phyloP scores from a whole-genome alignment of 306 rosid genomes.

The Adenanthera pavonina region DNA sequence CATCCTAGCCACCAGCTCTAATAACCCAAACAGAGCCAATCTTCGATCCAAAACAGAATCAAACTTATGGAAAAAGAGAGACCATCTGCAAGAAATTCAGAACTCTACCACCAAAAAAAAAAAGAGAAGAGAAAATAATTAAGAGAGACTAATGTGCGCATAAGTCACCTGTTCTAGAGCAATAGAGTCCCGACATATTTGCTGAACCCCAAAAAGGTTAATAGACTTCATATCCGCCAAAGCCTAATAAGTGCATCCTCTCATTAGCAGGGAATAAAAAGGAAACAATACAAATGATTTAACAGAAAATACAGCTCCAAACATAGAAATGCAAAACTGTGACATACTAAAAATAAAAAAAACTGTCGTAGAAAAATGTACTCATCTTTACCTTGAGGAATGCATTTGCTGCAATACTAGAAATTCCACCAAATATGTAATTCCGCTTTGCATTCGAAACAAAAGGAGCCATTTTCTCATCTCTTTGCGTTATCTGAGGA shows the following conservation, averaged over 20 bases:
- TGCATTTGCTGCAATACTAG: slow-evolving; percentile 83
- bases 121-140: slow-evolving; percentile 3
- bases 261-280: slow-evolving; percentile 43
- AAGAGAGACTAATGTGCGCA: slow-evolving; percentile 14
- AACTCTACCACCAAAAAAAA: too few species aligned
- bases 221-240: slow-evolving; percentile 87
- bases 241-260: slow-evolving; percentile 61
- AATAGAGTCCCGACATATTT: slow-evolving; percentile 93
- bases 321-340: slow-evolving; percentile 6
- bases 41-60: neutral
- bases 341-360: neutral
- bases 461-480: slow-evolving; percentile 97
- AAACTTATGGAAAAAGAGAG: neutral
- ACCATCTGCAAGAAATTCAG: neutral
- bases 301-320: slow-evolving; percentile 30
- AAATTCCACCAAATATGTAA: slow-evolving; percentile 97
- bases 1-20: slow-evolving; percentile 55
- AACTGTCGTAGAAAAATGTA: slow-evolving; percentile 20
- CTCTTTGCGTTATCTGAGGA: slow-evolving; percentile 89
- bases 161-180: slow-evolving; percentile 91
- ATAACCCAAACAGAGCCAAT: neutral
- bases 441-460: slow-evolving; percentile 74
- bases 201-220: slow-evolving; percentile 99
- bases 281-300: slow-evolving; percentile 19
- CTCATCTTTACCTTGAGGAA: slow-evolving; percentile 66